Evolutionary conservation across 768 basidiomycete species (phyloP).

Genomic region (Phylloporus sp.): DNA sequence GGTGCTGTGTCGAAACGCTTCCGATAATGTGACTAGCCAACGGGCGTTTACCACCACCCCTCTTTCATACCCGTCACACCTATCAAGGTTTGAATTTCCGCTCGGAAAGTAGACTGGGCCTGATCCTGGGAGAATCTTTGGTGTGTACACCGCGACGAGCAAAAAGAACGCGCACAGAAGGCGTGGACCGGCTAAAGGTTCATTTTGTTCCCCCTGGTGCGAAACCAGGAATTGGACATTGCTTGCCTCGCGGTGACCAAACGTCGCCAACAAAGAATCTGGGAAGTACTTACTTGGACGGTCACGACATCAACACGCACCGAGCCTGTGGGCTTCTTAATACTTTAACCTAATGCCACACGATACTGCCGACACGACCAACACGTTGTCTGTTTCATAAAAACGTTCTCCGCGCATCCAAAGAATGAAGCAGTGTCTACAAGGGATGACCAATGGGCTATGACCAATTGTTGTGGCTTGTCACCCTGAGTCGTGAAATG

Average conservation of each 20-base stretch:
- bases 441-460: too few species aligned
- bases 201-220: not conserved
- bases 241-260: too few species aligned
- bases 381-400: too few species aligned
- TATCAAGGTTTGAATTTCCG: not conserved
- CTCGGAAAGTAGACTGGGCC: not conserved
- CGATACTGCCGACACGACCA: not conserved
- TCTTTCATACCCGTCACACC: not conserved
- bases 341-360: not conserved
- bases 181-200: not conserved
- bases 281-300: not conserved
- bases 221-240: too few species aligned
- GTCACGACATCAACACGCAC: not conserved
- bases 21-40: not conserved
- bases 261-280: not conserved
- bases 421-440: too few species aligned
- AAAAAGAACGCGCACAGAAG: not conserved
- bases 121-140: not conserved
- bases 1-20: not conserved
- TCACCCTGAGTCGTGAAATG: too few species aligned
- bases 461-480: too few species aligned
- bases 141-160: not conserved
- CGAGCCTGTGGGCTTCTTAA: not conserved
- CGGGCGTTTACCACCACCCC: not conserved
- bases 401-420: too few species aligned